Conservation (phyloP, 495 filamentous ascomycete species). For the Bathelium albidoporum region DNA sequence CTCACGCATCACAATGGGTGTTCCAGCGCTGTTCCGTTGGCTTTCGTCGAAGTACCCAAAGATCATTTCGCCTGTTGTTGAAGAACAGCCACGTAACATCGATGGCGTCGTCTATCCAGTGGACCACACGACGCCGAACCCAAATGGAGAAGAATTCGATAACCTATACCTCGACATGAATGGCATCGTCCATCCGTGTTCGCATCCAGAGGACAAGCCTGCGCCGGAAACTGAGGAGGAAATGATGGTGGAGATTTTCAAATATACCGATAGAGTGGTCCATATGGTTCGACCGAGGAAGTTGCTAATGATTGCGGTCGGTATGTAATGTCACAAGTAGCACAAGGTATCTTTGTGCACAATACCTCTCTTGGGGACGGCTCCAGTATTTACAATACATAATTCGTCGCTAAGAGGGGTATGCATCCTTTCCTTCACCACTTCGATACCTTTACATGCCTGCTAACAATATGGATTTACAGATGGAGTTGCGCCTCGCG, state of each 20-base stretch:
- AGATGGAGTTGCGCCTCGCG: slow-evolving; percentile 90
- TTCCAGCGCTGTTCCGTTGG: slow-evolving; percentile 88
- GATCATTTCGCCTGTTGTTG: slow-evolving; percentile 82
- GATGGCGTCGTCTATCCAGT: slow-evolving; percentile 75
- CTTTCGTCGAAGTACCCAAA: slow-evolving; percentile 92
- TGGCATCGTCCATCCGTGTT: slow-evolving; percentile 98
- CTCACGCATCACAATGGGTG: slow-evolving; percentile 63
- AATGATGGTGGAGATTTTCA: slow-evolving; percentile 98
- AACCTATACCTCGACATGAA: slow-evolving; percentile 99
- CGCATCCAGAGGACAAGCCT: slow-evolving; percentile 88
- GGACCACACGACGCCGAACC: slow-evolving; percentile 74
- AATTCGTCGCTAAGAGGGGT: slow-evolving; percentile 16
- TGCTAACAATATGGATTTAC: slow-evolving; percentile 28
- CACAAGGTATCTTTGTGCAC: background rate
- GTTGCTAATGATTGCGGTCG: slow-evolving; percentile 93
- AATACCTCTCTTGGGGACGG: slow-evolving; percentile 8
- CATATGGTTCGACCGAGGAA: slow-evolving; percentile 97
- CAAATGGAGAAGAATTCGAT: slow-evolving; percentile 95
- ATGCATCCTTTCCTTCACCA: slow-evolving; percentile 9
- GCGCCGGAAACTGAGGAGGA: slow-evolving; percentile 89
- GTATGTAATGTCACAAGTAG: slow-evolving; percentile 44
- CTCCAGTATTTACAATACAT: slow-evolving; percentile 14
- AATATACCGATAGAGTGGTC: slow-evolving; percentile 93
- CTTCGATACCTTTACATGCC: background rate
- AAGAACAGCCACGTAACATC: slow-evolving; percentile 67